Percentiles rank a stretch among this genome's conserved stretches.
These are phyloP conservation scores for Cercophora newfieldiana DNA, from an alignment of 495 filamentous ascomycete species.

Conservation along the genomic window DNA sequence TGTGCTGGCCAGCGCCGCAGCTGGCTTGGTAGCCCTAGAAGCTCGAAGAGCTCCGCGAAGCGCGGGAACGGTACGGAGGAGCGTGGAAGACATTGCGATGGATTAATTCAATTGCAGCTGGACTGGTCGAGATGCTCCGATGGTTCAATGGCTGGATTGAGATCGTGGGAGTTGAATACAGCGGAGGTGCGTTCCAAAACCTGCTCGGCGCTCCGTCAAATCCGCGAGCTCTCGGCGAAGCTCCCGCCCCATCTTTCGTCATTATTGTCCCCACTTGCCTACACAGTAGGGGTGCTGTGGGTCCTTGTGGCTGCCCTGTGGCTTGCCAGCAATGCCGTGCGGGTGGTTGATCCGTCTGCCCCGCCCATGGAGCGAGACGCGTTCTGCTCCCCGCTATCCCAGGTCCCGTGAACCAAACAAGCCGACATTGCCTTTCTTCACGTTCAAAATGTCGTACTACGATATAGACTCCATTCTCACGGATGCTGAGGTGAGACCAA, in stretches of 20 bases:
- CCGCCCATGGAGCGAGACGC: not conserved
- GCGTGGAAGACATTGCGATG: conserved; percentile 50
- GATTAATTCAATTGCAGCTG: conserved; percentile 22
- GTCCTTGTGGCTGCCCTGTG: not conserved
- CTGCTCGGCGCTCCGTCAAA: conserved; percentile 20
- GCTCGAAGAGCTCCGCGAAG: conserved; percentile 47
- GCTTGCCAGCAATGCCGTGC: not conserved
- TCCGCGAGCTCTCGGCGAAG: conserved; percentile 27
- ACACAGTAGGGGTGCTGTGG: not conserved
- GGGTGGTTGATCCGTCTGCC: not conserved
- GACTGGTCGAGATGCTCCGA: not conserved
- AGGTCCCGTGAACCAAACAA: not conserved
- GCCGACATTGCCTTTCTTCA: not conserved
- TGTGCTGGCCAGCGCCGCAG: conserved; percentile 63
- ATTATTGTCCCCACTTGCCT: conserved; percentile 26
- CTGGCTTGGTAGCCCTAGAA: conserved; percentile 40
- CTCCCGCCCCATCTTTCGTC: conserved; percentile 34
- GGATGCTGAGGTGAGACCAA: conserved; percentile 70
- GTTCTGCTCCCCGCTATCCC: not conserved
- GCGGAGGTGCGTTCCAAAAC: conserved; percentile 6
- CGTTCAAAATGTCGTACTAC: conserved; percentile 78
- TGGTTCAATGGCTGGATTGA: not conserved
- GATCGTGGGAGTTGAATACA: not conserved
- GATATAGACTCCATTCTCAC: conserved; percentile 92
- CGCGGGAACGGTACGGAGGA: conserved; percentile 51